Conservation (phyloP, 73 alveolate genomes). For the Halteria grandinella region DNA sequence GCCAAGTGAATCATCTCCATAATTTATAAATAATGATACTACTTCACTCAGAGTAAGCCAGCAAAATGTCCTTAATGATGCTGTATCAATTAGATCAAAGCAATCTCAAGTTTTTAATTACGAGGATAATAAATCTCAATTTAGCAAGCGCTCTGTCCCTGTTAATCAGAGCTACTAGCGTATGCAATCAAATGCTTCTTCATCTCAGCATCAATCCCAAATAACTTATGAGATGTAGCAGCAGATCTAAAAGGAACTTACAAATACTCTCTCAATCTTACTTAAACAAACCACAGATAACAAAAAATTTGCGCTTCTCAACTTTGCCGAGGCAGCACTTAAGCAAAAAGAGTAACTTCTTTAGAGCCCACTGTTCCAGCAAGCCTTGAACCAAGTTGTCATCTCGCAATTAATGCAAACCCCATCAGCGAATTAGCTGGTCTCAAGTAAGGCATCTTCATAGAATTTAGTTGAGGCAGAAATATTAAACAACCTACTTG, state of each 20-base stretch:
- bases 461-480: slow-evolving; percentile 20
- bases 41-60: no score
- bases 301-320: slow-evolving; percentile 18
- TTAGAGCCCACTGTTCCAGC: neutral
- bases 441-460: neutral
- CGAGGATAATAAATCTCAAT: no score
- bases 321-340: slow-evolving; percentile 28
- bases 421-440: neutral
- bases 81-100: no score
- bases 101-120: no score
- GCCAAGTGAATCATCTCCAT: no score
- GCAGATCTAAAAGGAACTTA: slow-evolving; percentile 32
- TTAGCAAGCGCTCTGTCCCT: no score
- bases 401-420: neutral
- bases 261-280: neutral
- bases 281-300: slow-evolving; percentile 1
- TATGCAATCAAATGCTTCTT: no score
- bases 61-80: no score
- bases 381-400: slow-evolving; percentile 2
- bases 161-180: no score
- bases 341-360: slow-evolving; percentile 1
- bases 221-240: no score
- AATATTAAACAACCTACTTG: neutral
- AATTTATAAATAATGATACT: no score
- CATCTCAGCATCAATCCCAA: no score